These are phyloP conservation scores for Casuarina cunninghamiana DNA, from an alignment of 306 rosid species.

Conservation along the genomic window DNA sequence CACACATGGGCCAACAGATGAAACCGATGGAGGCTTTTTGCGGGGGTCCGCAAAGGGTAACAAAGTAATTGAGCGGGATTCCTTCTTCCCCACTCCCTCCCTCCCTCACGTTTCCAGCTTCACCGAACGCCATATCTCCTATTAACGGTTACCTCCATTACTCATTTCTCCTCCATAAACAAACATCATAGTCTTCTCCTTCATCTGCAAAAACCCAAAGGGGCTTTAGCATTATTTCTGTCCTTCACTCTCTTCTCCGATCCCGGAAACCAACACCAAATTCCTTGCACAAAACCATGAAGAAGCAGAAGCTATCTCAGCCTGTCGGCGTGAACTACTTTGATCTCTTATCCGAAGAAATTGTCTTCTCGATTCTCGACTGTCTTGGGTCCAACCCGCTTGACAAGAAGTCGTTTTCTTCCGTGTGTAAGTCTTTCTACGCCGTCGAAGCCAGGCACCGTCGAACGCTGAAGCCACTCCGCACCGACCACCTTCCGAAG, in stretches of 20 bases:
- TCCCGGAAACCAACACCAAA: not conserved
- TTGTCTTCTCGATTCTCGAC: slow-evolving; percentile 66
- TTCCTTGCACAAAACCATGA: slow-evolving; percentile 32
- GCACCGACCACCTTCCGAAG: slow-evolving; percentile 56
- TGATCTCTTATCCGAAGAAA: slow-evolving; percentile 70
- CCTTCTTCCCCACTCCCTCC: slow-evolving; percentile 17
- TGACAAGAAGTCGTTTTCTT: slow-evolving; percentile 67
- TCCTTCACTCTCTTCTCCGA: not conserved
- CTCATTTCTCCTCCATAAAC: slow-evolving; percentile 1
- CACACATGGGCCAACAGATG: not conserved
- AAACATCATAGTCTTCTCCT: not conserved
- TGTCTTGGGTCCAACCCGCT: slow-evolving; percentile 41
- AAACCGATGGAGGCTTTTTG: not conserved
- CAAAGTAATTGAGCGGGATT: slow-evolving; percentile 20
- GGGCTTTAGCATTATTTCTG: not conserved
- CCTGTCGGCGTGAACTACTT: slow-evolving; percentile 30
- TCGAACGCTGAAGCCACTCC: slow-evolving; percentile 56
- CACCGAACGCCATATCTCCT: slow-evolving; percentile 23
- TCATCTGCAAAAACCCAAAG: not conserved
- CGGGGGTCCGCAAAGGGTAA: slow-evolving; percentile 24
- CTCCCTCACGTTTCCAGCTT: slow-evolving; percentile 16
- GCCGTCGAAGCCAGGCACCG: slow-evolving; percentile 74
- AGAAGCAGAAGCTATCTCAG: slow-evolving; percentile 40
- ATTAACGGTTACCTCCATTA: slow-evolving; percentile 33
- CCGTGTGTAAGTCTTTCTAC: slow-evolving; percentile 54